Conservation (phyloP, 495 filamentous ascomycete species). For the Annulohypoxylon bovei region DNA sequence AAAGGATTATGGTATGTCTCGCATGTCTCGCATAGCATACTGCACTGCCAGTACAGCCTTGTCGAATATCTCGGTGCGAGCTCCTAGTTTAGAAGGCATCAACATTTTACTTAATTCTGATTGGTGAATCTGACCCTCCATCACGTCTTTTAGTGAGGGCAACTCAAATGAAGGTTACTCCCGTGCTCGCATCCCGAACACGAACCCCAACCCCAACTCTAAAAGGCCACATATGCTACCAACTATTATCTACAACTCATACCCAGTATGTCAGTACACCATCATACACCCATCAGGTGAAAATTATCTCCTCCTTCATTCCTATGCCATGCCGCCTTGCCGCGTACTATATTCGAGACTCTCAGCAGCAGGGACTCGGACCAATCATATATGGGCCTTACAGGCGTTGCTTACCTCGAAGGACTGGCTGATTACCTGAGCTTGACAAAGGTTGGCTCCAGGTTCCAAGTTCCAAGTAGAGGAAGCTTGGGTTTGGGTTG, state of each 20-base stretch:
- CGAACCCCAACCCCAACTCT: constrained; percentile 43
- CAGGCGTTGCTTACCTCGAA: neutral
- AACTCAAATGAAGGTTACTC: constrained; percentile 43
- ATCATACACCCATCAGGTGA: constrained; percentile 9
- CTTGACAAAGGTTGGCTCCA: constrained; percentile 35
- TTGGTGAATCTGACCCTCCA: constrained; percentile 39
- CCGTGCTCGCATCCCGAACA: constrained; percentile 44
- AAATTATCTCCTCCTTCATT: constrained; percentile 22
- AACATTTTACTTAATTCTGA: constrained; percentile 11
- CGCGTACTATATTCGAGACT: constrained; percentile 45
- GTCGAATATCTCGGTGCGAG: constrained; percentile 41
- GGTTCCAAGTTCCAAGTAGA: constrained; percentile 12
- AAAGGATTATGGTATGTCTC: constrained; percentile 32
- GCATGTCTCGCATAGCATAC: constrained; percentile 33
- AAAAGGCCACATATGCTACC: constrained; percentile 37
- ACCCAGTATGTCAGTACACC: constrained; percentile 15
- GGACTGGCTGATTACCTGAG: constrained; percentile 32
- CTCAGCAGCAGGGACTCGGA: constrained; percentile 6
- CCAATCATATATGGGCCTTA: constrained; percentile 25
- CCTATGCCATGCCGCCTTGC: constrained; percentile 30
- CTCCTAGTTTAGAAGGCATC: constrained; percentile 47
- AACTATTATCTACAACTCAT: constrained; percentile 10
- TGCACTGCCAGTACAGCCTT: constrained; percentile 32
- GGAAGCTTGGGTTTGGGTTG: constrained; percentile 36
- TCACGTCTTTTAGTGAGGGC: constrained; percentile 34